Base-by-base conservation (phyloP, 345 rosid genomes). In the thale cress (Arabidopsis thaliana) region DNA sequence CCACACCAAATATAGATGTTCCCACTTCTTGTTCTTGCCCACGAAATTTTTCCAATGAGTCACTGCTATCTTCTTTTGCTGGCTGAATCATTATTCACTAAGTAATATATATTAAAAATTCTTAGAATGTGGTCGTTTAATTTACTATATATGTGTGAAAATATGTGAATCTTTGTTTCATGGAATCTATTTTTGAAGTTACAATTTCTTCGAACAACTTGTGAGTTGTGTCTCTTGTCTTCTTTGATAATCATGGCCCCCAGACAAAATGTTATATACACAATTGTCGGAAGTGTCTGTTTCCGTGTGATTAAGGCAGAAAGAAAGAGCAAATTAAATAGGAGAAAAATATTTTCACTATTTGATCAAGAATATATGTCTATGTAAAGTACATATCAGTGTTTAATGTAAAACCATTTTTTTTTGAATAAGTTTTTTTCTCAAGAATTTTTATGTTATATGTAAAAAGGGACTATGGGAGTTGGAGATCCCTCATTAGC, bases 171-270 rank as follows among this genome's bases (percentile, higher is more conserved):
- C 32, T 23, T 63, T 56, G 4, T 59, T 13, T 50, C 58, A 45
- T 46, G 7, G 34, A 65, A 34, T 6, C 23, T 6, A 55, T 16
- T 34, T 37, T 25, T 56, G 4, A 66, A 16, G 7, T 36, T 49
- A 67, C 51, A 65, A 8, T 41, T 33, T 22, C n/a, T 23, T 46
- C 10, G 65, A 65, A 42, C n/a, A 45, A 24, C 32, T 16, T 16
- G 20, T 16, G 20, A 16, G 20, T n/a, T 57, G 56, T 56, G 41
- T 45, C 38, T 58, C 24, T 65, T 24, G 52, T 74, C 60, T 67
- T 67, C 62, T 59, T 75, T 67, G 59, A n/a, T 67, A 50, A 57
- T 74, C 57, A 65, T 57, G 49, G 71, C 8, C 65, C 65, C 32
- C 3, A 16, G 57, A 74, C 13, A 34, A 74, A 45, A 36, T 74